Conservation (phyloP, 2,329 filamentous ascomycete genomes). For the Davidsoniella eucalypti region DNA sequence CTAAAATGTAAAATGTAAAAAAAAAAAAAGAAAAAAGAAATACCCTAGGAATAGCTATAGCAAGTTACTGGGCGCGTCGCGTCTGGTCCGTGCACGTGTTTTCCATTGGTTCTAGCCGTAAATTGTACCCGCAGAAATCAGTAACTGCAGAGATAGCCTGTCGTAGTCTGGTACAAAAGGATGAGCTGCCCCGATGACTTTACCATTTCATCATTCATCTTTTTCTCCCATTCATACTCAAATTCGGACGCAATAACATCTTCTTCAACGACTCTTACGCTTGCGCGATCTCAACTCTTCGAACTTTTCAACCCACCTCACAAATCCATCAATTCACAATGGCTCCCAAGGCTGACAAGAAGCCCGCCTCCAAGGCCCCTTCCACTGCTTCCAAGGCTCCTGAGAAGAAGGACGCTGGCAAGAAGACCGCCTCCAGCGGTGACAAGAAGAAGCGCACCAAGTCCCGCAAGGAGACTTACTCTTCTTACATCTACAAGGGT, state of each 20-base stretch:
- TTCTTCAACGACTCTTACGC: neutral
- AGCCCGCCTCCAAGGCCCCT: conserved; percentile 97
- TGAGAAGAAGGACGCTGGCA: conserved; percentile 99
- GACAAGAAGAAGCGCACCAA: conserved; percentile 99
- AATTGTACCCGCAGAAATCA: conserved; percentile 28
- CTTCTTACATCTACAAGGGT: conserved; percentile 99
- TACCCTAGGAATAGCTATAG: neutral
- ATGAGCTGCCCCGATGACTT: conserved; percentile 34
- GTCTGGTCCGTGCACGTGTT: conserved; percentile 10
- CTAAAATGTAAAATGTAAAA: neutral
- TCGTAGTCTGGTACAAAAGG: conserved; percentile 47
- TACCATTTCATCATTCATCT: conserved; percentile 28
- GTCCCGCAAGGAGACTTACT: conserved; percentile 99
- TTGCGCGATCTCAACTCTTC: neutral
- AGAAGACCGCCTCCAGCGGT: conserved; percentile 93
- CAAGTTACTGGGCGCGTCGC: conserved; percentile 9
- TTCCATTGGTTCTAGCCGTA: conserved; percentile 9
- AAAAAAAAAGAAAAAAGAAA: neutral
- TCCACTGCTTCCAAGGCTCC: conserved; percentile 50
- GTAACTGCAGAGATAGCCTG: conserved; percentile 25
- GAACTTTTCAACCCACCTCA: conserved; percentile 8
- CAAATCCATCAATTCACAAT: conserved; percentile 42
- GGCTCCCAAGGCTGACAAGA: conserved; percentile 95
- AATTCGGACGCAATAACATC: neutral
- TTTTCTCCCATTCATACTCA: conserved; percentile 14